These are phyloP conservation scores for Boletus sp. DNA, from an alignment of 768 basidiomycete genomes.

Conservation along the genomic window DNA sequence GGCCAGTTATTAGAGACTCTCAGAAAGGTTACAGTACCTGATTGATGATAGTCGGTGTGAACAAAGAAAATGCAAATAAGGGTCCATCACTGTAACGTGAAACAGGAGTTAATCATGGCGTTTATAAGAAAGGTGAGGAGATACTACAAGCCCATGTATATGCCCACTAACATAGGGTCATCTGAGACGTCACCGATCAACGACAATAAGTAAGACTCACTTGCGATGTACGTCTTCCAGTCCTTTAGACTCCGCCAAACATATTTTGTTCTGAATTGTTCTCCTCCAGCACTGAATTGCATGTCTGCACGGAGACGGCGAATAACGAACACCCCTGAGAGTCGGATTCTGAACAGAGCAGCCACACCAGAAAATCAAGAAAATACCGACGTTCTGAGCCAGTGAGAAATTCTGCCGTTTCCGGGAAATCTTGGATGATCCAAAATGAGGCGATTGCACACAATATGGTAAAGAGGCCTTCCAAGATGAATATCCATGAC, in stretches of 20 bases:
- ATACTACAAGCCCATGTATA: conserved; percentile 66
- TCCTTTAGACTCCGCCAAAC: conserved; percentile 60
- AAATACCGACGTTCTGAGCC: conserved; percentile 51
- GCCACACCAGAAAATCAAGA: neutral
- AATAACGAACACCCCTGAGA: conserved; percentile 57
- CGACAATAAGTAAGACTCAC: conserved; percentile 36
- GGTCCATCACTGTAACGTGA: conserved; percentile 41
- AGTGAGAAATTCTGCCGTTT: conserved; percentile 66
- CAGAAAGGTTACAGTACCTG: conserved; percentile 31
- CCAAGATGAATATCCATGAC: conserved; percentile 74
- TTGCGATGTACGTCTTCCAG: conserved; percentile 72
- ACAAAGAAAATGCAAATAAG: conserved; percentile 52
- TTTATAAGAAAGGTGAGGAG: neutral
- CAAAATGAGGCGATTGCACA: conserved; percentile 61
- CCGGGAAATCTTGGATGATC: conserved; percentile 77
- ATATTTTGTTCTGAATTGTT: conserved; percentile 50
- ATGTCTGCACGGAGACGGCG: conserved; percentile 62
- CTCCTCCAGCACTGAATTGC: conserved; percentile 63
- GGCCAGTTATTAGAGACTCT: neutral
- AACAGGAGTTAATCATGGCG: conserved; percentile 3
- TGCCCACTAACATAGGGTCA: conserved; percentile 46
- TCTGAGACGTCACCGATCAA: conserved; percentile 2
- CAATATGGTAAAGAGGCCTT: conserved; percentile 66
- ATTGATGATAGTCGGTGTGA: conserved; percentile 43
- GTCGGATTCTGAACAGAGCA: neutral